Percentiles rank a stretch among this genome's conserved stretches.
Conservation (phyloP, 495 filamentous ascomycete species). For the Daldinia childiae region DNA sequence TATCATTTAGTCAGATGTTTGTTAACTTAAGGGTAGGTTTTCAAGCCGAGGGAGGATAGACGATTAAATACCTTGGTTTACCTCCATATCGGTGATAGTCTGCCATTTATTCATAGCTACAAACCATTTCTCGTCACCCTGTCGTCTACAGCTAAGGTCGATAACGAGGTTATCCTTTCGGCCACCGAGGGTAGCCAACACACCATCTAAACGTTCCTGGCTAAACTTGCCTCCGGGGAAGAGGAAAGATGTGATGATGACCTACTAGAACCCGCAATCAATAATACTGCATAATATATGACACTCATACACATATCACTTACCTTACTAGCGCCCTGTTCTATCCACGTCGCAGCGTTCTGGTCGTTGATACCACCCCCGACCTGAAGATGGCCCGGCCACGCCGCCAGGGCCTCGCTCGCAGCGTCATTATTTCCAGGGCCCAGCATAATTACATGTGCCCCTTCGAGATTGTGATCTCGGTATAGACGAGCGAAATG, state of each 20-base stretch:
- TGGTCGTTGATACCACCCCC: constrained; percentile 88
- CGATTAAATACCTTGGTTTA: constrained; percentile 72
- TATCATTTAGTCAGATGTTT: constrained; percentile 13
- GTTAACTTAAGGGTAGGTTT: not conserved
- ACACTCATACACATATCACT: constrained; percentile 31
- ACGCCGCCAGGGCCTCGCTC: constrained; percentile 74
- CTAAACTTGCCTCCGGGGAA: constrained; percentile 88
- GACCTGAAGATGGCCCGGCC: constrained; percentile 82
- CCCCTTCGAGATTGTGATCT: constrained; percentile 75
- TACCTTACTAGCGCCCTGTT: constrained; percentile 90
- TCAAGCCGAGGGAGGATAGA: not conserved
- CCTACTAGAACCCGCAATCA: constrained; percentile 61
- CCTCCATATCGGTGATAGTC: constrained; percentile 93
- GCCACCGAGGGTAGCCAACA: constrained; percentile 74
- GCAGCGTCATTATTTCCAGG: constrained; percentile 85
- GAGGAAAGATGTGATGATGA: constrained; percentile 82
- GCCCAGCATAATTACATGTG: constrained; percentile 95
- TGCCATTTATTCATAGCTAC: constrained; percentile 99
- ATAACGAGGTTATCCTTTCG: constrained; percentile 87
- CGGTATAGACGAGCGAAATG: constrained; percentile 84
- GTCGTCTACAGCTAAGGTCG: constrained; percentile 87
- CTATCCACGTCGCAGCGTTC: constrained; percentile 89
- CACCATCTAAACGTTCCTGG: constrained; percentile 71
- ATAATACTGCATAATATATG: not conserved
- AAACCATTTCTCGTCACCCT: constrained; percentile 77